These are phyloP conservation scores for Arctostaphylos glauca DNA, from an alignment of 148 eudicot species.

Conservation along the genomic window DNA sequence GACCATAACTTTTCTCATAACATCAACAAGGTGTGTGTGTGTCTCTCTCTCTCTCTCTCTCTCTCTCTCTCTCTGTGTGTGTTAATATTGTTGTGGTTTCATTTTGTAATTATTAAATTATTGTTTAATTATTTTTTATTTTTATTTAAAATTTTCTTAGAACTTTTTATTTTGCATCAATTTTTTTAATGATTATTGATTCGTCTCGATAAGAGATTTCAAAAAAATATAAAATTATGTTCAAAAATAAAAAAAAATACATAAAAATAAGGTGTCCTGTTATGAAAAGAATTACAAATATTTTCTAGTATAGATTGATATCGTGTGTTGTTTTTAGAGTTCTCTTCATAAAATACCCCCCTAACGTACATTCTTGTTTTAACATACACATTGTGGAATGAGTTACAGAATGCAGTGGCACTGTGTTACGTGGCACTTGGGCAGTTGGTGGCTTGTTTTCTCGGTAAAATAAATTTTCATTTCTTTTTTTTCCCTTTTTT, in stretches of 20 bases:
- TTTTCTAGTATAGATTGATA: too few species aligned
- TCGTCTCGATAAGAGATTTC: too few species aligned
- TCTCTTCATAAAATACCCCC: not conserved
- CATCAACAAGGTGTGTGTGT: conserved; percentile 62
- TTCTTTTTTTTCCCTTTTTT: not conserved
- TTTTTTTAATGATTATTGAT: too few species aligned
- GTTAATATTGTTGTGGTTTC: not conserved
- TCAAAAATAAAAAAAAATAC: too few species aligned
- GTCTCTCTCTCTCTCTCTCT: not conserved
- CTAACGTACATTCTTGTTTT: too few species aligned
- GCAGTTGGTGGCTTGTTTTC: conserved; percentile 65
- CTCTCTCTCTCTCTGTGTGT: not conserved
- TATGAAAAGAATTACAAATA: too few species aligned
- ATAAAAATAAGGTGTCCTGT: too few species aligned
- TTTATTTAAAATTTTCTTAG: not conserved
- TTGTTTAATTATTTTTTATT: too few species aligned
- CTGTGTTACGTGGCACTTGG: conserved; percentile 63
- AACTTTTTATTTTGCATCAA: too few species aligned
- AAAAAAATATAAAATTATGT: too few species aligned
- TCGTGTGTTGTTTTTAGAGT: not conserved
- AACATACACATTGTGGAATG: not conserved
- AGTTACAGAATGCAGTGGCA: conserved; percentile 54
- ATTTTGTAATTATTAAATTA: too few species aligned
- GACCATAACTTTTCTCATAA: conserved; percentile 24
- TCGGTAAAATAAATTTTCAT: conserved; percentile 38